Evolutionary conservation across 495 filamentous ascomycete species (phyloP).

Genomic region (Aspergillus carlsbadensis): DNA sequence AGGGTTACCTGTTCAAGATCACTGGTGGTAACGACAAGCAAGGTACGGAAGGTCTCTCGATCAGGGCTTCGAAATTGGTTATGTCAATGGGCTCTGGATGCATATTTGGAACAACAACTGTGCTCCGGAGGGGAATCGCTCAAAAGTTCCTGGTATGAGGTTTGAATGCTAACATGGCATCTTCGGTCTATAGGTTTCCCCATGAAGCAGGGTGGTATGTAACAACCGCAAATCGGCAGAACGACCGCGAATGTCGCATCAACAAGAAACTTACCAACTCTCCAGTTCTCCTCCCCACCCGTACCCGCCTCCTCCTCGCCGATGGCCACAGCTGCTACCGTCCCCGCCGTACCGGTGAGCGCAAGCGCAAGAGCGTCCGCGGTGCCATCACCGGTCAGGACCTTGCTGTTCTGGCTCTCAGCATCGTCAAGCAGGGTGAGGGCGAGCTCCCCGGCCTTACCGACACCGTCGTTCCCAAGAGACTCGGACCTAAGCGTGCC

Average conservation of each 20-base stretch:
- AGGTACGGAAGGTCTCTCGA: slow-evolving; percentile 43
- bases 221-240: slow-evolving; percentile 12
- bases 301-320: slow-evolving; percentile 91
- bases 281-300: slow-evolving; percentile 81
- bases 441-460: slow-evolving; percentile 89
- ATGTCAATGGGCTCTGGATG: neutral
- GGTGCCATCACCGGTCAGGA: slow-evolving; percentile 96
- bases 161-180: slow-evolving; percentile 25
- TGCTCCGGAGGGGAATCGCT: neutral
- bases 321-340: slow-evolving; percentile 93
- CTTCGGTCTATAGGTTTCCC: slow-evolving; percentile 66
- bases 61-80: neutral
- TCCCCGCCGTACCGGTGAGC: slow-evolving; percentile 93
- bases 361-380: slow-evolving; percentile 97
- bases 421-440: slow-evolving; percentile 97
- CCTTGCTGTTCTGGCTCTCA: slow-evolving; percentile 86
- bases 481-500: slow-evolving; percentile 96
- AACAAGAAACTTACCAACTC: slow-evolving; percentile 27
- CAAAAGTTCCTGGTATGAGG: neutral
- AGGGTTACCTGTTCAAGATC: slow-evolving; percentile 87
- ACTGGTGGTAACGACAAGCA: slow-evolving; percentile 99
- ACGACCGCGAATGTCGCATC: slow-evolving; percentile 13
- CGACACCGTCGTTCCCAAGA: slow-evolving; percentile 95
- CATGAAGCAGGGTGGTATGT: slow-evolving; percentile 96
- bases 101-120: neutral